Base-by-base conservation (phyloP, 2,329 filamentous ascomycete species). In the Clonostachys byssicola region DNA sequence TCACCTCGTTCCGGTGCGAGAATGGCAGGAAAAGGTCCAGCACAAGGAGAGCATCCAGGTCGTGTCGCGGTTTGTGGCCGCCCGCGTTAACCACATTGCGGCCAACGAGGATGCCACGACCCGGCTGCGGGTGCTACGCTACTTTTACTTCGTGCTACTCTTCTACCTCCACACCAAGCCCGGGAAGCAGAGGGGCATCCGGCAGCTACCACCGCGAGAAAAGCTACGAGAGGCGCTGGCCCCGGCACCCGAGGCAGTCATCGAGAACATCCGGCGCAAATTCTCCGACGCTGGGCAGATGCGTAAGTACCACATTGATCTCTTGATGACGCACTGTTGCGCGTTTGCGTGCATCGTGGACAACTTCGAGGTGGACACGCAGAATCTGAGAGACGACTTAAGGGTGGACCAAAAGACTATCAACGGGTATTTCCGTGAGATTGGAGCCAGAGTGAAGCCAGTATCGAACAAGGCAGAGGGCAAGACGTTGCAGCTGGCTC, bases 241-340 rank as follows among this genome's bases (percentile, higher is more conserved):
- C 2, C 76, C 77, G 1, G 78, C 80, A 6, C 80, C 83, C 0
- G 78, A 83, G 51, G 70, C 74, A 1, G 76, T 92, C 8, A 69
- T 89, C 36, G 83, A 86, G 56, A 77, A 74, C 51, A 83, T 90
- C 33, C 76, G 83, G 47, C 76, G 83, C 58, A 87, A 83, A 56
- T 92, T 92, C 60, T 81, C 82, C 2, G 75, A 83, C 40, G 72
- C 66, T 34, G 78, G 77, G 18, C 74, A 80, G 49, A 80, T 92
- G 67, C 78, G 81, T 47, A 89, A 88, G 60, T 87, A 83, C 70
- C 81, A 90, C 60, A 68, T 77, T 34, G 86, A 92, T 60, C 74
- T 89, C 51, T 67, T 92, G 34, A 81, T 84, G 58, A 89, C 87
- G 14, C 85, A 91, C 65, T 81, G 87, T 57, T 86, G 83, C 56